These are phyloP conservation scores for Podaxis carcinomalis DNA, from an alignment of 768 basidiomycete species.

Conservation along the genomic window DNA sequence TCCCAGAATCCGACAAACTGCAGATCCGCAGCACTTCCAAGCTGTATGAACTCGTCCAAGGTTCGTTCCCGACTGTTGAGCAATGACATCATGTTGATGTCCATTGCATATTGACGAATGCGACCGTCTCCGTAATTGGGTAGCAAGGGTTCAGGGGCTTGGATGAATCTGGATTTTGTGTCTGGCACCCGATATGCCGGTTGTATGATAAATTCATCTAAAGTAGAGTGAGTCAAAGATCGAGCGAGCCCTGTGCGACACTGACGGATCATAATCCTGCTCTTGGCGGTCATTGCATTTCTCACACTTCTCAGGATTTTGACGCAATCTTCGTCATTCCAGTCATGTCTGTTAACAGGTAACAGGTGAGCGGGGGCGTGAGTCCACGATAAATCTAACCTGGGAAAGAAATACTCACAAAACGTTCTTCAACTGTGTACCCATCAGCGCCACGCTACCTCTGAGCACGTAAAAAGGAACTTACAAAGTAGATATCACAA, in stretches of 20 bases:
- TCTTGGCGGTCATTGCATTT: constrained; percentile 28
- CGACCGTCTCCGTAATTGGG: constrained; percentile 43
- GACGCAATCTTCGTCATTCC: constrained; percentile 32
- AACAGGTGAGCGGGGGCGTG: not conserved
- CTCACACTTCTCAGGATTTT: constrained; percentile 31
- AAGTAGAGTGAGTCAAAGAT: not conserved
- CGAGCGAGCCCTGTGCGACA: not conserved
- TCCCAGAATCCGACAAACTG: constrained; percentile 30
- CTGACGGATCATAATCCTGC: constrained; percentile 35
- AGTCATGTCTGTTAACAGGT: constrained; percentile 31
- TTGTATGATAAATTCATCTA: constrained; percentile 36
- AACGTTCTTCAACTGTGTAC: constrained; percentile 28
- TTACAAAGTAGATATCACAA: constrained; percentile 40
- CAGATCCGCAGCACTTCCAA: constrained; percentile 28
- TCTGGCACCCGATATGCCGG: constrained; percentile 17
- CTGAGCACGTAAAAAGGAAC: constrained; percentile 6
- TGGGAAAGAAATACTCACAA: constrained; percentile 21
- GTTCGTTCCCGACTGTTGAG: constrained; percentile 41
- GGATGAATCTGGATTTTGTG: not conserved
- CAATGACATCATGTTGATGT: constrained; percentile 41
- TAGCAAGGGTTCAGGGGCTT: constrained; percentile 41
- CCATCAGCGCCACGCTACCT: not conserved
- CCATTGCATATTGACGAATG: constrained; percentile 36
- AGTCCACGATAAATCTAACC: not conserved
- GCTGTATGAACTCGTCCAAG: constrained; percentile 31